Base-by-base conservation (phyloP, 1,284 basidiomycete genomes). In the Mycosarcoma mackinlayi region DNA sequence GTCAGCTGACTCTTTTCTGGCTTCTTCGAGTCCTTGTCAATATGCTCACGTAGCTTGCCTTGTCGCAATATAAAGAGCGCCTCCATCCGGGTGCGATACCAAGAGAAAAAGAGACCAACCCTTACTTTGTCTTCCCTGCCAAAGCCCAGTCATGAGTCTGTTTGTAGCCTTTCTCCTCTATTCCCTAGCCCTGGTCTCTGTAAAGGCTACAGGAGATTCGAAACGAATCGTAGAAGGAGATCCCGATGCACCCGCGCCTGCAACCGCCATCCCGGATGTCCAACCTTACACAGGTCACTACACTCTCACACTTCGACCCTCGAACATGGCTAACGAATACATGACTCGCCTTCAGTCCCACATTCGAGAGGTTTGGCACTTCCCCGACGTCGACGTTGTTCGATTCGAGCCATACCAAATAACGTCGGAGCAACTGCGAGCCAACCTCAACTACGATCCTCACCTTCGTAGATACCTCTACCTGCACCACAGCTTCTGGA, bases 401-500 rank as follows among this genome's bases (percentile, higher is more conserved):
- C 6, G 27, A 5, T 16, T 16, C 28, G 11, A 13, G 13, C 23
- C 14, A 11, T 2, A 24, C 3, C 4, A 1, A 1, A 6, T 41
- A 4, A 6, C 3, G 5, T 4, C 21, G 11, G 11, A 5, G 7
- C 6, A 23, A 2, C 11, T 50, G 6, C n/a, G 19, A 13, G 35
- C 10, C 9, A 39, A 31, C 11, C 25, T 49, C 25, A 49, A 39
- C 27, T 24, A 28, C 37, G 37, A 49, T 23, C 35, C 25, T 6
- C 14, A 16, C 37, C 6, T 38, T 27, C 47, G 27, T 31, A 35
- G 47, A 9, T 39, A 30, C 31, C 47, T 49, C 11, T 49, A 49
- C 27, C 25, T 49, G 5, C 25, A 18, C 14, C 35, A 39, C 18
- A 38, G 25, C 5, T n/a, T 16, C 11, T 19, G 6, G 0, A 6